These are phyloP conservation scores for Phytophthora pistaciae DNA, from an alignment of 352 stramenopile species.

Conservation along the genomic window DNA sequence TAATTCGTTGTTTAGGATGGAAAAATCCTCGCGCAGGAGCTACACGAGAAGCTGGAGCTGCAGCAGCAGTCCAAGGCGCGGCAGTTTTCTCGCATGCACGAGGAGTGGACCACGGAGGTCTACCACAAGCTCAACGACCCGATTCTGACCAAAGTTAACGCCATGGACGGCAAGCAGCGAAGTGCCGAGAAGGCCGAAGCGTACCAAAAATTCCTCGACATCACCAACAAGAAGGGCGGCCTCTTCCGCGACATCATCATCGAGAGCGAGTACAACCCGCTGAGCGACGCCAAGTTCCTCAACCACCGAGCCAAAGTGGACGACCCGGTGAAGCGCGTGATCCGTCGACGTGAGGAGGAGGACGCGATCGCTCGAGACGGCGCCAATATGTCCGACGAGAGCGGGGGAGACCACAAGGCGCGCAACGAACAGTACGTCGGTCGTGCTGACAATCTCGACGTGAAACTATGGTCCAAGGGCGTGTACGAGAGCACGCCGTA, in stretches of 20 bases:
- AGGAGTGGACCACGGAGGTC: slow-evolving; percentile 71
- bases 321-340: slow-evolving; percentile 73
- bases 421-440: slow-evolving; percentile 24
- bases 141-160: slow-evolving; percentile 57
- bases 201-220: slow-evolving; percentile 83
- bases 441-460: slow-evolving; percentile 75
- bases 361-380: slow-evolving; percentile 66
- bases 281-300: slow-evolving; percentile 72
- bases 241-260: slow-evolving; percentile 89
- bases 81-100: slow-evolving; percentile 77
- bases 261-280: slow-evolving; percentile 84
- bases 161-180: slow-evolving; percentile 66
- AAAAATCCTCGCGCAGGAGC: slow-evolving; percentile 65
- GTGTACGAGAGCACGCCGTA: slow-evolving; percentile 84
- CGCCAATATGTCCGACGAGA: slow-evolving; percentile 40
- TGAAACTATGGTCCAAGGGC: slow-evolving; percentile 79
- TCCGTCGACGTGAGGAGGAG: slow-evolving; percentile 73
- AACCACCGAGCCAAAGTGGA: slow-evolving; percentile 58
- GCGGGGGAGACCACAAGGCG: neutral
- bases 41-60: slow-evolving; percentile 69
- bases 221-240: slow-evolving; percentile 84
- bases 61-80: slow-evolving; percentile 70
- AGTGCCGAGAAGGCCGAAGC: slow-evolving; percentile 41
- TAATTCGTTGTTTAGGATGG: slow-evolving; percentile 42
- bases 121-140: slow-evolving; percentile 82